phyloP scores from a whole-genome alignment of 148 eudicot species.

The Persicaria maculosa region DNA sequence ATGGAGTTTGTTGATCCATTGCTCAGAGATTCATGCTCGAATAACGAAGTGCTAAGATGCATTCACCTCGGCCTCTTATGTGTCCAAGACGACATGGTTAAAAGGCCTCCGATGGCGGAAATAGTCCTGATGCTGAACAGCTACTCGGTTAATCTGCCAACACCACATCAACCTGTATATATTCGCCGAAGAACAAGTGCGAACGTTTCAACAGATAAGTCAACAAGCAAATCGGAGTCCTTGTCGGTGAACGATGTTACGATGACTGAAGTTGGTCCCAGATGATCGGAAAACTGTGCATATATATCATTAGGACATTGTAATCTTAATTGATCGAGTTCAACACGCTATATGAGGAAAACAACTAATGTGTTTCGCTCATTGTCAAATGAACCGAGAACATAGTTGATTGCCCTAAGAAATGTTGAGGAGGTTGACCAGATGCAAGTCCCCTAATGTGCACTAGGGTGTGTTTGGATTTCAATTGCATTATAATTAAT shows the following conservation, averaged over 20 bases:
- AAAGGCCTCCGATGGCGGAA: constrained; percentile 9
- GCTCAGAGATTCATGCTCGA: constrained; percentile 10
- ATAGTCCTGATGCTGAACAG: not conserved
- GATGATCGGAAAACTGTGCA: not conserved
- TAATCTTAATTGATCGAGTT: too few relatives aligned
- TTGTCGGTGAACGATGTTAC: not conserved
- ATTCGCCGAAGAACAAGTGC: constrained; percentile 3
- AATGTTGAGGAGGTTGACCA: too few relatives aligned
- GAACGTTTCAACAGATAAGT: not conserved
- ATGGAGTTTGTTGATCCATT: not conserved
- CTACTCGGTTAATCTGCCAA: not conserved
- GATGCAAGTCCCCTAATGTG: too few relatives aligned
- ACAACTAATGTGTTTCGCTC: too few relatives aligned
- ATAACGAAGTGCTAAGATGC: constrained; percentile 18
- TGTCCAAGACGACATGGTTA: constrained; percentile 18
- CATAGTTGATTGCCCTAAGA: too few relatives aligned
- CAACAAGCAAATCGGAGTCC: constrained; percentile 2
- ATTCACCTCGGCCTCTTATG: constrained; percentile 27
- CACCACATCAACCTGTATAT: constrained; percentile 16
- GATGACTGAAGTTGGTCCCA: not conserved
- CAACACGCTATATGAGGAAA: too few relatives aligned
- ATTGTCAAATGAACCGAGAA: too few relatives aligned
- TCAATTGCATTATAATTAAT: too few relatives aligned
- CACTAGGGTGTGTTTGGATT: too few relatives aligned
- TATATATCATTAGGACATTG: not conserved